phyloP scores from a whole-genome alignment of 306 rosid genomes.

The Cucurbita ficifolia region DNA sequence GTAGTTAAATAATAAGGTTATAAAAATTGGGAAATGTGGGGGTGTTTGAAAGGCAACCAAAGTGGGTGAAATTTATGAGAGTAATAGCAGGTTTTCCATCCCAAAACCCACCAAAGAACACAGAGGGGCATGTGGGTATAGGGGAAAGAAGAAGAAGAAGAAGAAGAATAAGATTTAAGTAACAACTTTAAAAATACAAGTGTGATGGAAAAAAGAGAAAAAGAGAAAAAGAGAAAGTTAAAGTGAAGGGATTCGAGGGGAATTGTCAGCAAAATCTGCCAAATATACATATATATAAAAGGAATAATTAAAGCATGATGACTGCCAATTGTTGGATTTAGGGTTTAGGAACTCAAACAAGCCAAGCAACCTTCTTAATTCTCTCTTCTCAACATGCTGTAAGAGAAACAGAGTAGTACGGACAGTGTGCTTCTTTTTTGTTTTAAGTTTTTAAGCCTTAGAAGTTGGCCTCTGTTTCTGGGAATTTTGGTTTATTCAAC shows the following conservation, averaged over 20 bases:
- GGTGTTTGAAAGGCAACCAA: not conserved
- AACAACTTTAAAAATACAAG: too few species aligned
- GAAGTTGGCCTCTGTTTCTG: too few species aligned
- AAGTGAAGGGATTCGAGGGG: constrained; percentile 16
- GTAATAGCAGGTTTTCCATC: not conserved
- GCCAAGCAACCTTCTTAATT: not conserved
- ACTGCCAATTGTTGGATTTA: constrained; percentile 25
- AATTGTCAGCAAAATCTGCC: constrained; percentile 21
- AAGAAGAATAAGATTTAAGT: not conserved
- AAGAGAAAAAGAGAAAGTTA: not conserved
- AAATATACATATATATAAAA: not conserved
- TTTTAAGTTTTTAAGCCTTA: too few species aligned
- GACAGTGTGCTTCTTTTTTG: too few species aligned
- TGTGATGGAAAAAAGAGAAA: not conserved
- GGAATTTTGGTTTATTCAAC: too few species aligned
- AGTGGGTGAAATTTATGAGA: not conserved
- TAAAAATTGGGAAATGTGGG: not conserved
- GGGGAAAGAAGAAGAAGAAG: not conserved
- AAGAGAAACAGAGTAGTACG: too few species aligned
- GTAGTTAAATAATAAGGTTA: not conserved
- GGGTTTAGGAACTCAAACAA: not conserved
- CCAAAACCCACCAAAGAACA: not conserved
- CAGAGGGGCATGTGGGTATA: too few species aligned
- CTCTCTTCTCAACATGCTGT: not conserved
- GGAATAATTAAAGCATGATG: constrained; percentile 10